These are phyloP conservation scores for Adansonia grandidieri DNA, from an alignment of 441 rosid genomes.

Conservation along the genomic window DNA sequence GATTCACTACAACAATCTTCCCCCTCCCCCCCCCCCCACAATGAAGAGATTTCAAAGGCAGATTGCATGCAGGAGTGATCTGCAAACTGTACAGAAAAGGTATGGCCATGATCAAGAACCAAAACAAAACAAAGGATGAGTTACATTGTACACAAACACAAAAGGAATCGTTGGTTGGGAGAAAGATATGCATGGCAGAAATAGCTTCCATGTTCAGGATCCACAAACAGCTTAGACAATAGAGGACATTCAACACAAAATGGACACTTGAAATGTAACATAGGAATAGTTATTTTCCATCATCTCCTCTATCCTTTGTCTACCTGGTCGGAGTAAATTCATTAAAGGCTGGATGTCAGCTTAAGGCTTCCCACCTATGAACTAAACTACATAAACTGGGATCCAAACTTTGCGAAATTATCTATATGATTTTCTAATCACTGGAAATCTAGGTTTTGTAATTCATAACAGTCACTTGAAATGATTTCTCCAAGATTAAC, in stretches of 20 bases:
- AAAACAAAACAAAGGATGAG: constrained; percentile 19
- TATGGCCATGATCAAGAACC: constrained; percentile 26
- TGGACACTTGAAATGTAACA: constrained; percentile 8
- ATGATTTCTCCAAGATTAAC: constrained; percentile 6
- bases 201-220: background rate
- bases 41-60: constrained; percentile 85
- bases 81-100: constrained; percentile 75
- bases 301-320: background rate
- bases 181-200: background rate
- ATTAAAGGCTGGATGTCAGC: background rate
- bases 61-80: constrained; percentile 98
- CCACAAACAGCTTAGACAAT: background rate
- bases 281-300: background rate
- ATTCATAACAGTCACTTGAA: background rate
- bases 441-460: background rate
- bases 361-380: background rate
- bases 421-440: background rate
- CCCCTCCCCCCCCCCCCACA: constrained; percentile 91
- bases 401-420: background rate
- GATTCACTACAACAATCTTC: constrained; percentile 91
- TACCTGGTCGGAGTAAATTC: background rate
- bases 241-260: background rate
- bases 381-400: background rate
- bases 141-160: background rate
- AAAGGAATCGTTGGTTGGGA: background rate